Evolutionary conservation across 306 rosid species (phyloP), one percentile per base, ranked within the genome.

Genomic region (Datisca glomerata): DNA sequence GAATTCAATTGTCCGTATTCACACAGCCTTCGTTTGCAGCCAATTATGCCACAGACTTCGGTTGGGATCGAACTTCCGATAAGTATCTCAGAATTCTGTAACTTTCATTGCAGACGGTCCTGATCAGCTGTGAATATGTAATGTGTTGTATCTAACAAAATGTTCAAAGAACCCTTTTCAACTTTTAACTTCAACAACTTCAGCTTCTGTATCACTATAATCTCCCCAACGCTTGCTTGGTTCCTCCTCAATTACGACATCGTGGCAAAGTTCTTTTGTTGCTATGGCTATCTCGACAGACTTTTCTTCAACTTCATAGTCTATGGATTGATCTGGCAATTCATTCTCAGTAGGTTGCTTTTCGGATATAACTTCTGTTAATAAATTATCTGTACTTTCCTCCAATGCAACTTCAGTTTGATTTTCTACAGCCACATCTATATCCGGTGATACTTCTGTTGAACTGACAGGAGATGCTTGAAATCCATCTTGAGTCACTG

Each of bases 141-240:
- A n/a, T n/a, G n/a, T n/a, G n/a, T 13, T 43, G 8, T 18, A 52
- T 16, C 36, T 8, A 11, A 12, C 14, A 27, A 23, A 40, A 32
- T n/a, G 64, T 21, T 27, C 8, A n/a, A 28, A n/a, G n/a, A n/a
- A 50, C 61, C 56, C 55, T 64, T 36, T 42, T 69, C 65, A 89
- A 64, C 73, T 57, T n/a, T 74, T 47, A 59, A 69, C 80, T 51
- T 76, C 75, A 46, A 70, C 58, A 35, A 70, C 50, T 43, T 83
- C 93, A 21, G 79, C 66, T 75, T 89, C 98, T 43, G 41, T 66
- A 50, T 89, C 93, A 43, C 93, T 89, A 70, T 74, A 84, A 65
- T 83, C 95, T 71, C 95, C 98, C 93, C 98, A 89, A 50, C 93
- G 72, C 60, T 75, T 89, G 63, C 47, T 45, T 62, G 67, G 41